Evolutionary conservation across 306 rosid genomes (phyloP), one percentile per base, ranked within the genome.

Genomic region (Mimosa pudica): DNA sequence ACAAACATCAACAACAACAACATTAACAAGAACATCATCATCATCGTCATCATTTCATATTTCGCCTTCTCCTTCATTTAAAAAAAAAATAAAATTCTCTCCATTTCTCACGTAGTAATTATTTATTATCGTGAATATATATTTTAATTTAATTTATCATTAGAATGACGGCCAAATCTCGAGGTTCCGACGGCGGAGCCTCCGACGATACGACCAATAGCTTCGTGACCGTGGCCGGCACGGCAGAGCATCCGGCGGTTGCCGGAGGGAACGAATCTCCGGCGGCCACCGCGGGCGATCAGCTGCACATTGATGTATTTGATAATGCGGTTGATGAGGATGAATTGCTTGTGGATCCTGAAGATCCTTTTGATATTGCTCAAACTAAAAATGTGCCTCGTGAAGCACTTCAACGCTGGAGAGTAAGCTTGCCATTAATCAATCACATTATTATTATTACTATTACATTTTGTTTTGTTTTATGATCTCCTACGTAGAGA

Each of bases 341-440:
- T 0, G 78, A 75, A 32, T 45, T 65, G 41, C 42, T 60, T 4
- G 57, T 12, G 16, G 87, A 74, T 62, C 85, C 82, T 0, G 77
- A 73, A 7, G 93, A 91, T 78, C 98, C 98, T 16, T 94, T 94
- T 30, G 93, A 94, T 76, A 77, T 94, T 44, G 82, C 89, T 0
- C 80, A 86, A 7, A 94, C 97, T 66, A 94, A 94, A 79, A 94
- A 92, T 77, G 98, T 85, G 0, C 86, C 97, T 6, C 89, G n/a
- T 1, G 90, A 84, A 84, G 64, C 91, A 33, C 97, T 94, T 84
- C 85, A 54, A 65, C 93, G 97, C 38, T 94, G 83, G 85, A 67
- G 80, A 77, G 82, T 77, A 73, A 54, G 76, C 78, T 0, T 45
- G 74, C 77, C 75, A 60, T 60, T 86, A 84, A 62, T 38, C 5